Conservation (phyloP, 2,329 filamentous ascomycete species). For the Verticillium nonalfalfae region DNA sequence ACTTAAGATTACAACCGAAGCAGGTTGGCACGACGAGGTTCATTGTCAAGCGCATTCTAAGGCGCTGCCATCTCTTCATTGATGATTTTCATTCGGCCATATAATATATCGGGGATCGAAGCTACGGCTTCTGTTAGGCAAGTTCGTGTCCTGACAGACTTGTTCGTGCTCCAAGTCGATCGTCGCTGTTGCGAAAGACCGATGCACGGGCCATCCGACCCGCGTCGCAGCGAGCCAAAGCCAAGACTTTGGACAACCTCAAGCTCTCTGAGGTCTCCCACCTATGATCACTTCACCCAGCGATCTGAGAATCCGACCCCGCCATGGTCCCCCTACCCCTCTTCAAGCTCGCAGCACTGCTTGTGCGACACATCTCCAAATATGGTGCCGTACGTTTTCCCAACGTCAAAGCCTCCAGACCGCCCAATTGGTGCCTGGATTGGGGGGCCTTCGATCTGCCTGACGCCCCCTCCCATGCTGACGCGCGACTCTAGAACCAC, state of each 20-base stretch:
- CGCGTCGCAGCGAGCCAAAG: neutral
- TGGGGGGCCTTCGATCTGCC: neutral
- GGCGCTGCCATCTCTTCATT: too few relatives aligned
- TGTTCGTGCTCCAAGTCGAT: too few relatives aligned
- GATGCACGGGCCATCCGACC: neutral
- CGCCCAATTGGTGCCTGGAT: neutral
- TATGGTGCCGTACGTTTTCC: constrained; percentile 55
- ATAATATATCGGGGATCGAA: too few relatives aligned
- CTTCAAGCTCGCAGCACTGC: constrained; percentile 60
- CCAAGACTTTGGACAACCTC: neutral
- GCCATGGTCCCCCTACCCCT: constrained; percentile 59
- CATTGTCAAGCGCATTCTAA: too few relatives aligned
- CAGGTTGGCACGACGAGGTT: too few relatives aligned
- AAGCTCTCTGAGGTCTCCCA: neutral
- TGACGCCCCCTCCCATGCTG: neutral
- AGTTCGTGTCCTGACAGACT: too few relatives aligned
- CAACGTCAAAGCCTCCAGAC: neutral
- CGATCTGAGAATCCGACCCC: neutral
- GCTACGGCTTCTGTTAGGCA: too few relatives aligned
- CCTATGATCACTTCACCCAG: neutral
- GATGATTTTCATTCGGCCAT: too few relatives aligned
- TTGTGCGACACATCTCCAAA: constrained; percentile 61
- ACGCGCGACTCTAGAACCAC: constrained; percentile 43
- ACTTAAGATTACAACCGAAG: too few relatives aligned
- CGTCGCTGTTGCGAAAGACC: too few relatives aligned